Conservation (phyloP, 129 eudicot genomes). For the Lactuca sativa region DNA sequence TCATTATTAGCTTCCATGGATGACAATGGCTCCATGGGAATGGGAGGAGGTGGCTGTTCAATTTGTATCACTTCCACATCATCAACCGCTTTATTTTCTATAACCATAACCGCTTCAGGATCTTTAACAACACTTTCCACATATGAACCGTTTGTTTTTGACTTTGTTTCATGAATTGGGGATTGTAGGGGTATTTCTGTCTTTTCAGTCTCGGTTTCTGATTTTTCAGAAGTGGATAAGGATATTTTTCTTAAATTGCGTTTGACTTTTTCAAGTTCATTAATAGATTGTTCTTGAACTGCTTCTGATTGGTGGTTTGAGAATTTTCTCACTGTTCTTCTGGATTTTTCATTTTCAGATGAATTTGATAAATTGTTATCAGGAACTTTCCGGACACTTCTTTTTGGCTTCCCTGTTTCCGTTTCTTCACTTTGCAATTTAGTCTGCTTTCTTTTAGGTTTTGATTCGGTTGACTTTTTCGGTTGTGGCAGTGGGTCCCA, state of each 20-base stretch:
- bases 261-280: slow-evolving; percentile 82
- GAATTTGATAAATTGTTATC: slow-evolving; percentile 45
- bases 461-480: slow-evolving; percentile 42
- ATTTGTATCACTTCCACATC: slow-evolving; percentile 21
- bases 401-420: slow-evolving; percentile 55
- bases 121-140: slow-evolving; percentile 23
- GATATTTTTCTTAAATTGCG: slow-evolving; percentile 76
- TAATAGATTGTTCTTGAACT: slow-evolving; percentile 65
- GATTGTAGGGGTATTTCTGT: slow-evolving; percentile 45
- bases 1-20: slow-evolving; percentile 30
- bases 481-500: slow-evolving; percentile 68
- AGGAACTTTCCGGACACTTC: slow-evolving; percentile 55
- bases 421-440: slow-evolving; percentile 44
- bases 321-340: slow-evolving; percentile 58
- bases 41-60: slow-evolving; percentile 14
- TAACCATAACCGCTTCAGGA: slow-evolving; percentile 23
- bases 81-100: slow-evolving; percentile 51
- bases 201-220: slow-evolving; percentile 57
- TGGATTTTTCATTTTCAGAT: slow-evolving; percentile 61
- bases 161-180: slow-evolving; percentile 27
- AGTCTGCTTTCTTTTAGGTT: slow-evolving; percentile 54
- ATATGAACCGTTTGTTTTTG: slow-evolving; percentile 32
- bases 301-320: slow-evolving; percentile 49
- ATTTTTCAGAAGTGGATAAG: slow-evolving; percentile 43
- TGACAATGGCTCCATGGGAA: slow-evolving; percentile 16